Percentiles rank a stretch among this genome's conserved stretches.
These are phyloP conservation scores for Cadophora malorum DNA, from an alignment of 2,329 filamentous ascomycete species.

Conservation along the genomic window DNA sequence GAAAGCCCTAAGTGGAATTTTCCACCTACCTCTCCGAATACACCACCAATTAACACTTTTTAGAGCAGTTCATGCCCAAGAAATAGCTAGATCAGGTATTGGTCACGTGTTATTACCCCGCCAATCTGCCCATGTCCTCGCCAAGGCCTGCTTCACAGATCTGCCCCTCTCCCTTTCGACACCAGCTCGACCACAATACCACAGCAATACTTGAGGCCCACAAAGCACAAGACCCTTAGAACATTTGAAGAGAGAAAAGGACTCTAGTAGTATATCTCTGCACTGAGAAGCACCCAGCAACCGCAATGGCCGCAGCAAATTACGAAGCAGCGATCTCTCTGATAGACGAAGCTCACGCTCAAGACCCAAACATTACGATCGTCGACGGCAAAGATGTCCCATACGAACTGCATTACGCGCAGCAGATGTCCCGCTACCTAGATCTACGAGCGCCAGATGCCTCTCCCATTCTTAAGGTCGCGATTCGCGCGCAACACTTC, in stretches of 20 bases:
- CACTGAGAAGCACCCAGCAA: neutral
- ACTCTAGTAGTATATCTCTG: neutral
- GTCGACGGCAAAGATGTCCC: conserved; percentile 57
- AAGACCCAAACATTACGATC: conserved; percentile 66
- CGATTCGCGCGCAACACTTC: conserved; percentile 85
- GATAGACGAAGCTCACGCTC: conserved; percentile 76
- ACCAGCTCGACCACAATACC: no score
- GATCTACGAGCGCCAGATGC: conserved; percentile 63
- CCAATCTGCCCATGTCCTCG: no score
- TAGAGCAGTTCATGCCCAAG: no score
- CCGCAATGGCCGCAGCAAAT: conserved; percentile 32
- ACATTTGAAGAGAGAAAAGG: neutral
- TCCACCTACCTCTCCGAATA: no score
- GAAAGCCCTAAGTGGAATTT: no score
- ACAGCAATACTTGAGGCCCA: no score
- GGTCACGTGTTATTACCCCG: no score
- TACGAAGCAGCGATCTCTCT: conserved; percentile 60
- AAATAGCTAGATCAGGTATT: no score
- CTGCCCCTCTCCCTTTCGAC: no score
- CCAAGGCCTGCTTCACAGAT: no score
- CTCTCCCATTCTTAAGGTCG: conserved; percentile 72
- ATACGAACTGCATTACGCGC: conserved; percentile 84
- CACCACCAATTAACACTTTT: no score
- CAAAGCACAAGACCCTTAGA: neutral
- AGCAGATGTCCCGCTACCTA: conserved; percentile 80